These are phyloP conservation scores for Zoysia japonica DNA, from an alignment of 176 grass and related monocot species.

Conservation along the genomic window DNA sequence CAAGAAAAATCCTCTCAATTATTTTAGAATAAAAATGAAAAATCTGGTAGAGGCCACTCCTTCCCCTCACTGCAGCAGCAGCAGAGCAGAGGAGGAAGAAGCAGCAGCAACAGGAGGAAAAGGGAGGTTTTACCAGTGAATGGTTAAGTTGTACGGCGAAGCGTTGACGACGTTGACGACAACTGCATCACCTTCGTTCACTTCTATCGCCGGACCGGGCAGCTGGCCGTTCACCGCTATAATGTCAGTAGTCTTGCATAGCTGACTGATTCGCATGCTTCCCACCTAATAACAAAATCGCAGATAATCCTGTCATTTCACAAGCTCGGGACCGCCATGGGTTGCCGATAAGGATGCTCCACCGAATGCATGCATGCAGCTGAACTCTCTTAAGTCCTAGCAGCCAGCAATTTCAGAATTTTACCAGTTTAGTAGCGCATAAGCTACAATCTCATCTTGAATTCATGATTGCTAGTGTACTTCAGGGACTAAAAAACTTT, in stretches of 20 bases:
- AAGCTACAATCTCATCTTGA: background rate
- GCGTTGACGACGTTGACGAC: constrained; percentile 45
- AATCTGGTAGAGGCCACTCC: background rate
- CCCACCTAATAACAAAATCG: constrained; percentile 39
- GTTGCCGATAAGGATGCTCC: background rate
- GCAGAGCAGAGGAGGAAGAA: background rate
- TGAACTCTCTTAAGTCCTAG: background rate
- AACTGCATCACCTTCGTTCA: constrained; percentile 47
- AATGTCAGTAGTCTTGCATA: constrained; percentile 51
- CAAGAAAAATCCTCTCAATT: background rate
- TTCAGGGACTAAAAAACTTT: background rate
- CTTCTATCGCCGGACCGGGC: constrained; percentile 55
- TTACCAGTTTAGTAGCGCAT: background rate
- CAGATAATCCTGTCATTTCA: constrained; percentile 14
- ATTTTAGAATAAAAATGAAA: background rate
- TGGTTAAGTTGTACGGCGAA: constrained; percentile 51
- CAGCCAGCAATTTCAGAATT: constrained; percentile 7
- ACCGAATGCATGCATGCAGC: background rate
- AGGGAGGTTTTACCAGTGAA: constrained; percentile 46
- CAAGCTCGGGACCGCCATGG: constrained; percentile 22
- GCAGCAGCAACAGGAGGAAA: background rate
- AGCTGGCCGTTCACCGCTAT: constrained; percentile 58
- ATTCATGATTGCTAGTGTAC: background rate
- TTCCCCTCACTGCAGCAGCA: no score
- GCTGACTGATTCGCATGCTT: constrained; percentile 44